Conservation (phyloP, 306 rosid species). For the Astragalus glycyphyllos region DNA sequence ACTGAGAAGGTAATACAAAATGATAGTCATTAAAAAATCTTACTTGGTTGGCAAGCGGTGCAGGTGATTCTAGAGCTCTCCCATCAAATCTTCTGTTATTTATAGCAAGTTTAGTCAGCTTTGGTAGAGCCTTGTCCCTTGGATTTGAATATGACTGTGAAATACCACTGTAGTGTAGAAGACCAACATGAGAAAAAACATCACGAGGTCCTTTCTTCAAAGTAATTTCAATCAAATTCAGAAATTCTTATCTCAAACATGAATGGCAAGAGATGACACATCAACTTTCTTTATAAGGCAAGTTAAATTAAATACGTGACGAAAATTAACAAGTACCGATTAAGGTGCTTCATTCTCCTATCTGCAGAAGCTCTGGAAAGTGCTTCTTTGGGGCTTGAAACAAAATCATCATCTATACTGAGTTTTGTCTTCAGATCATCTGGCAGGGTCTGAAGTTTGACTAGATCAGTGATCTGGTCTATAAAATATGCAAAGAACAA, state of each 20-base stretch:
- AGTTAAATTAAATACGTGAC: conserved; percentile 27
- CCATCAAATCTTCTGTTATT: conserved; percentile 73
- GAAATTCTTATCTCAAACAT: conserved; percentile 27
- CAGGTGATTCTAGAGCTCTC: conserved; percentile 79
- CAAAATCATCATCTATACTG: conserved; percentile 81
- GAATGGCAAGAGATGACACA: conserved; percentile 20
- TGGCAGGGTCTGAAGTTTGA: conserved; percentile 83
- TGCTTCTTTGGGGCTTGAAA: conserved; percentile 97
- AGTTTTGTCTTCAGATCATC: conserved; percentile 90
- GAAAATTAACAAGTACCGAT: conserved; percentile 58
- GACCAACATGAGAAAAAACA: conserved; percentile 33
- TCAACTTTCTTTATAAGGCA: conserved; percentile 20
- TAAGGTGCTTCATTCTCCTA: conserved; percentile 83
- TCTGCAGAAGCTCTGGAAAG: conserved; percentile 96
- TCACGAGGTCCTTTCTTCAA: conserved; percentile 35
- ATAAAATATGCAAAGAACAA: conserved; percentile 34
- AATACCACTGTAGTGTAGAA: conserved; percentile 63
- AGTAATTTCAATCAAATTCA: conserved; percentile 24
- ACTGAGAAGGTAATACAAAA: conserved; percentile 35
- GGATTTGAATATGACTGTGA: conserved; percentile 77
- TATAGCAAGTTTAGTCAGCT: conserved; percentile 83
- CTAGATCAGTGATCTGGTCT: conserved; percentile 42
- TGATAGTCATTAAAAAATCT: conserved; percentile 38
- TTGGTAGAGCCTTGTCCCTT: conserved; percentile 75
- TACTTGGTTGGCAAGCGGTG: conserved; percentile 75